phyloP scores from a whole-genome alignment of 2,329 filamentous ascomycete species.

The Trichoderma sp. region DNA sequence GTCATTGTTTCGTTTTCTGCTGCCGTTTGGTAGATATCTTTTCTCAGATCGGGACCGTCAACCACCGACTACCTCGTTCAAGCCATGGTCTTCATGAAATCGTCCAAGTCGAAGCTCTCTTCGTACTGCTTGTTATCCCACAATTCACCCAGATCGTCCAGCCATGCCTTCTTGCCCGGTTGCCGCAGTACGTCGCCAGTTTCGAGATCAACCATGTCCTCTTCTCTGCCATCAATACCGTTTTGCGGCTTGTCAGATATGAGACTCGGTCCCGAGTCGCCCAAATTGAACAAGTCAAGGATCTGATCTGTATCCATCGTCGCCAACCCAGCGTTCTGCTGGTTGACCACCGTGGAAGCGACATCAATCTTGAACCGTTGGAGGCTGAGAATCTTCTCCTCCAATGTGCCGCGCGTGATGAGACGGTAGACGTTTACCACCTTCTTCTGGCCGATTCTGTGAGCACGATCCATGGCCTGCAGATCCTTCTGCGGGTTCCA shows the following conservation, averaged over 20 bases:
- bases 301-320: conserved; percentile 99
- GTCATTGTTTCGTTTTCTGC: not conserved
- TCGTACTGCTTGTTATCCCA: conserved; percentile 99
- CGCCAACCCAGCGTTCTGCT: conserved; percentile 90
- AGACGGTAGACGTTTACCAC: conserved; percentile 98
- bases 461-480: conserved; percentile 97
- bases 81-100: conserved; percentile 93
- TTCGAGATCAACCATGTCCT: conserved; percentile 90
- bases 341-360: conserved; percentile 95
- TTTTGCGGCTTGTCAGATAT: conserved; percentile 60
- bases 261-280: conserved; percentile 69
- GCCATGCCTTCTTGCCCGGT: conserved; percentile 92
- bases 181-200: conserved; percentile 89
- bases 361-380: conserved; percentile 99
- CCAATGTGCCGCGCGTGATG: conserved; percentile 90
- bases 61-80: conserved; percentile 27
- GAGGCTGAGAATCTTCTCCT: conserved; percentile 97
- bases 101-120: conserved; percentile 94
- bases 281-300: conserved; percentile 90
- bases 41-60: not conserved
- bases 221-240: conserved; percentile 61
- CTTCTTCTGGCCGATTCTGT: conserved; percentile 99
- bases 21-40: not conserved
- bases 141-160: conserved; percentile 91
- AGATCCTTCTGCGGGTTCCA: conserved; percentile 99